These are phyloP conservation scores for Nepenthes alata DNA, from an alignment of 179 eudicot species.

Conservation along the genomic window DNA sequence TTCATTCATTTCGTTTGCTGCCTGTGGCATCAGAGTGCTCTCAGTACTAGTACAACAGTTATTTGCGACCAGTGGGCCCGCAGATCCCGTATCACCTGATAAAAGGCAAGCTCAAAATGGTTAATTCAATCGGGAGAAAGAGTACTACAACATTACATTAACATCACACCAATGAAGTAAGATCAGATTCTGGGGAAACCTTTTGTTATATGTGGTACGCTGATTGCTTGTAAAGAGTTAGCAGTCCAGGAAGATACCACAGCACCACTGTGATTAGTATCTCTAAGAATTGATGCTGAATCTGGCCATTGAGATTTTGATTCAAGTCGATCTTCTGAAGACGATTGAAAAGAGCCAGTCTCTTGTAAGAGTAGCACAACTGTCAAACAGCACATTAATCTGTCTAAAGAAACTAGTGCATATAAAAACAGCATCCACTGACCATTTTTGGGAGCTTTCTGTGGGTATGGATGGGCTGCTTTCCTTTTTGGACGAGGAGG, in stretches of 20 bases:
- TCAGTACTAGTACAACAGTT: slow-evolving; percentile 54
- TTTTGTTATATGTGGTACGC: slow-evolving; percentile 26
- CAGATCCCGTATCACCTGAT: slow-evolving; percentile 41
- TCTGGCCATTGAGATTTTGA: slow-evolving; percentile 36
- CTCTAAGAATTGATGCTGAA: slow-evolving; percentile 24
- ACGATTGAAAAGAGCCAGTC: slow-evolving; percentile 24
- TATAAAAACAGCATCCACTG: slow-evolving; percentile 8
- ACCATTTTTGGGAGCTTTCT: slow-evolving; percentile 84
- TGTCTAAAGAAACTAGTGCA: background rate
- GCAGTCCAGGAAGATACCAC: slow-evolving; percentile 32
- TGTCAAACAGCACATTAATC: slow-evolving; percentile 12
- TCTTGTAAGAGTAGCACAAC: slow-evolving; percentile 32
- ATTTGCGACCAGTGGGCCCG: slow-evolving; percentile 24
- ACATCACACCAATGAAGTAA: background rate
- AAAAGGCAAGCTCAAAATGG: slow-evolving; percentile 2
- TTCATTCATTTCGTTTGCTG: slow-evolving; percentile 33
- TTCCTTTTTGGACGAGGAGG: slow-evolving; percentile 97
- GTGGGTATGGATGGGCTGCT: slow-evolving; percentile 97
- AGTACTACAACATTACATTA: background rate
- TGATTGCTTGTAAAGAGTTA: slow-evolving; percentile 26
- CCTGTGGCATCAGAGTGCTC: slow-evolving; percentile 50
- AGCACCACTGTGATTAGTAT: slow-evolving; percentile 22
- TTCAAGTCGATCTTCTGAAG: slow-evolving; percentile 28
- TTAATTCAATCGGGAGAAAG: background rate
- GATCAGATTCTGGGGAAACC: slow-evolving; percentile 23